These are phyloP conservation scores for Globisporangium solare DNA, from an alignment of 352 stramenopile species.

Conservation along the genomic window DNA sequence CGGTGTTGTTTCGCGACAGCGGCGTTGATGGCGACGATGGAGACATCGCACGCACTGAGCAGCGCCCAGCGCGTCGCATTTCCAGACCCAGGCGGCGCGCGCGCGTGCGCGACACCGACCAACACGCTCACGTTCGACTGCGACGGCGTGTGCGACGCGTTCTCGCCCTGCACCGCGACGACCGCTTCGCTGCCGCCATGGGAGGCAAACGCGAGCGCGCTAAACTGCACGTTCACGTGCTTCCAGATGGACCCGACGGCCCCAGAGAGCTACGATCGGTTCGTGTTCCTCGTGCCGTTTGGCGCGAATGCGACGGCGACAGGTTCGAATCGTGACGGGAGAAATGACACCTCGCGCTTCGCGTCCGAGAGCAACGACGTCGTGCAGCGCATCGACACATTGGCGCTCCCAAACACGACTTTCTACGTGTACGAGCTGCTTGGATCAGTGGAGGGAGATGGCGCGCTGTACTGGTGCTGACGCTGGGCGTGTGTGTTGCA, in stretches of 20 bases:
- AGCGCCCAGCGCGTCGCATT: too few species aligned
- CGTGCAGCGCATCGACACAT: neutral
- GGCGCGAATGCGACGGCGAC: neutral
- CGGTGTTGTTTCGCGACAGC: too few species aligned
- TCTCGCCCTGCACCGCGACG: neutral
- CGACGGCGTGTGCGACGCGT: neutral
- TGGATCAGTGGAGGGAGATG: too few species aligned
- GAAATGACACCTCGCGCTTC: too few species aligned
- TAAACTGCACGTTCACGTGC: neutral
- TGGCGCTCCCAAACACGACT: neutral
- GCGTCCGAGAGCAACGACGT: neutral
- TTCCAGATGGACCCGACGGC: neutral
- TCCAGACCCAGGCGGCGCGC: neutral
- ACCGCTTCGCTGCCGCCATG: neutral
- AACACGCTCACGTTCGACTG: slow-evolving; percentile 4
- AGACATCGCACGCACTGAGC: neutral
- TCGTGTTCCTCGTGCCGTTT: slow-evolving; percentile 3
- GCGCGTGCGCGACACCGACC: neutral
- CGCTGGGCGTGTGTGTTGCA: too few species aligned
- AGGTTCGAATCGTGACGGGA: neutral
- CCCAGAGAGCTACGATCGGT: neutral
- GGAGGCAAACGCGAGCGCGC: neutral
- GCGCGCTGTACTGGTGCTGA: too few species aligned
- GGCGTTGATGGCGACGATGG: neutral
- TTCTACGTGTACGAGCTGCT: neutral